Conservation (phyloP, 177 flowering plant species). For the Vitis hybrid region DNA sequence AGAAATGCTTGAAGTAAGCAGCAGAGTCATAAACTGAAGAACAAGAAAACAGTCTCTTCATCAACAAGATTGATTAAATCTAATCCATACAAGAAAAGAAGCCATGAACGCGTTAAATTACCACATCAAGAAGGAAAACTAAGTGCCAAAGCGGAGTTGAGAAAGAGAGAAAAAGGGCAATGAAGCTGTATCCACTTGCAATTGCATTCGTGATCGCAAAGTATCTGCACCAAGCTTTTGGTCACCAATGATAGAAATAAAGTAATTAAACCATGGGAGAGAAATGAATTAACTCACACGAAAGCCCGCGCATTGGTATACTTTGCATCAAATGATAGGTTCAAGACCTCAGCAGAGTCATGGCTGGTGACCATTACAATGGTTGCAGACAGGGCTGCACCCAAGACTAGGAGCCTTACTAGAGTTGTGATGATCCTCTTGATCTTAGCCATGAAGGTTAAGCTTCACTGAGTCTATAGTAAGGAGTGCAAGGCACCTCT, state of each 20-base stretch:
- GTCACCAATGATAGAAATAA: neutral
- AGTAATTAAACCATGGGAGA: neutral
- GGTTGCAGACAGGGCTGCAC: slow-evolving; percentile 39
- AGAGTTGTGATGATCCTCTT: slow-evolving; percentile 29
- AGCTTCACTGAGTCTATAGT: too few relatives aligned
- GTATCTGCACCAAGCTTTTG: slow-evolving; percentile 36
- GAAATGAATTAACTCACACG: slow-evolving; percentile 32
- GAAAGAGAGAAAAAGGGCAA: slow-evolving; percentile 43
- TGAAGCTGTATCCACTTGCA: slow-evolving; percentile 43
- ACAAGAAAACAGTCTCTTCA: neutral
- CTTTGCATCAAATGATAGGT: slow-evolving; percentile 48
- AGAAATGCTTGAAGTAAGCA: slow-evolving; percentile 58
- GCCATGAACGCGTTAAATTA: slow-evolving; percentile 13
- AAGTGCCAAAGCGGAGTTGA: slow-evolving; percentile 38
- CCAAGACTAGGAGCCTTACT: slow-evolving; percentile 61
- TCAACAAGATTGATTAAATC: neutral
- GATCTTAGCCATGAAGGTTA: slow-evolving; percentile 32
- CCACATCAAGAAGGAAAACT: slow-evolving; percentile 53
- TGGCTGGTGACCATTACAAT: slow-evolving; percentile 57
- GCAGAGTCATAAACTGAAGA: slow-evolving; percentile 40
- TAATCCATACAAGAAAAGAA: slow-evolving; percentile 1
- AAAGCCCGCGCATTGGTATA: slow-evolving; percentile 48
- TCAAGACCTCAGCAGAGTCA: slow-evolving; percentile 37
- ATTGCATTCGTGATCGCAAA: slow-evolving; percentile 58
- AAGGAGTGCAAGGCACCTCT: too few relatives aligned